Evolutionary conservation across 805 yeast genomes (phyloP).

Genomic region (Cyberlindnera bimundalis): DNA sequence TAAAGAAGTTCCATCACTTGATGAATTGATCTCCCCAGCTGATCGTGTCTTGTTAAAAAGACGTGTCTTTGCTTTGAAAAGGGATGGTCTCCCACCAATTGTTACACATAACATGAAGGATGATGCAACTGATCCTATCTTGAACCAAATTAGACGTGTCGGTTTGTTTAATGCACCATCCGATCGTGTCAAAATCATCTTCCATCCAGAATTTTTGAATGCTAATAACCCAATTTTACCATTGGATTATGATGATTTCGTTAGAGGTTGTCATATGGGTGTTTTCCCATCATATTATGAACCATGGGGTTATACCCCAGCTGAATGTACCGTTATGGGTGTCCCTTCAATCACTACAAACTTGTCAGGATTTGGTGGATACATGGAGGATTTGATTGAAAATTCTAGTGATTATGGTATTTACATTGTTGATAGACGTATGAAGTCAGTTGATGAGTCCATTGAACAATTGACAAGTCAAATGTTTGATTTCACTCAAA

Average conservation of each 20-base stretch:
- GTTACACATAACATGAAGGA: slow-evolving; percentile 97
- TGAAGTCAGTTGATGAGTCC: slow-evolving; percentile 88
- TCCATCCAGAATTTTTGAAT: slow-evolving; percentile 96
- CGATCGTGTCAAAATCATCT: slow-evolving; percentile 90
- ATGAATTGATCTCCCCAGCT: slow-evolving; percentile 78
- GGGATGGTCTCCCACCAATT: slow-evolving; percentile 88
- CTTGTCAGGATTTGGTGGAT: slow-evolving; percentile 95
- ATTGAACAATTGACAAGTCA: slow-evolving; percentile 84
- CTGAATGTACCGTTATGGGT: slow-evolving; percentile 99
- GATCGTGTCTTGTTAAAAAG: slow-evolving; percentile 88
- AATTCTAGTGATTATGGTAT: slow-evolving; percentile 94
- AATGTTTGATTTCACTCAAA: slow-evolving; percentile 84
- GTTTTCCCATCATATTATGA: slow-evolving; percentile 98
- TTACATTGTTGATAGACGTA: slow-evolving; percentile 91
- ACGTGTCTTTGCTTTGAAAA: slow-evolving; percentile 87
- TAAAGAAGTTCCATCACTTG: slow-evolving; percentile 70
- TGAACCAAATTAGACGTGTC: slow-evolving; percentile 88
- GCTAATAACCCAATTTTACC: slow-evolving; percentile 92
- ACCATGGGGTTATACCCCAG: slow-evolving; percentile 99
- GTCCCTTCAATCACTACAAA: slow-evolving; percentile 97
- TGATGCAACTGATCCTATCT: slow-evolving; percentile 85
- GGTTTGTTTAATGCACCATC: slow-evolving; percentile 84
- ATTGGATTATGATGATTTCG: slow-evolving; percentile 94
- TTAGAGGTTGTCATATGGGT: slow-evolving; percentile 96
- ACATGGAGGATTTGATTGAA: slow-evolving; percentile 96